Base-by-base conservation (phyloP, 257 asterid species). In the Plantago major region DNA sequence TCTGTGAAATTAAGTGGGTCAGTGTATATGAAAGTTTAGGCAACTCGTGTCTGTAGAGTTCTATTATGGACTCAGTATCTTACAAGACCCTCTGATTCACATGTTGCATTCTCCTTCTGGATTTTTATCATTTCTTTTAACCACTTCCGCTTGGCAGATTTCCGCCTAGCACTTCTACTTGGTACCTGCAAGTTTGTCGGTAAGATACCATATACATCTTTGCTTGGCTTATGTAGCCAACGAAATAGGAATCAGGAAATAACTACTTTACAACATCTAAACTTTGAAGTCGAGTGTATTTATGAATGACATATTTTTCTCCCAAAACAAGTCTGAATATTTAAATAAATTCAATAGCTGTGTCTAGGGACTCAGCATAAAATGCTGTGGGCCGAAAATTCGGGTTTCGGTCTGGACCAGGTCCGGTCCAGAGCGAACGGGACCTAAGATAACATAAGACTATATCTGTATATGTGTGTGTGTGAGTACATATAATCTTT, bases 161-260 rank as follows among this genome's bases (percentile, higher is more conserved):
- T 81, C 61, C 98, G 82, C 67, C 82, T 73, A 58, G 96, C 90
- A 81, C 87, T 86, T 77, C 96, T 88, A 77, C 98, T 91, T 64
- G 86, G 84, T 40, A 37, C 70, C 98, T 91, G 76, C 65, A 67
- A 44, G 67, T 47, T 15, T 67, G 16, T 66, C 62, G 46, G 28
- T 69, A 44, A 60, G 55, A 47, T 59, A 54, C 40, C 60, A 46
- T 42, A 60, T 48, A 48, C 14, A 49, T 44, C 50, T 60, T 62
- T 47, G 65, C 56, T 67, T 49, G 47, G 42, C 49, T 56, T 62
- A 11, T 55, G 28, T 33, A 62, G 47, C 30, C 33, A 38, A 55
- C n/a, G 55, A 46, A 64, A 55, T 22, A 56, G 30, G 60, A 67
- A 56, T 50, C 54, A 46, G 54, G 2, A 44, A 28, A 16, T 17